Evolutionary conservation across 179 eudicot species (phyloP).

Genomic region (Beta lomatogona): DNA sequence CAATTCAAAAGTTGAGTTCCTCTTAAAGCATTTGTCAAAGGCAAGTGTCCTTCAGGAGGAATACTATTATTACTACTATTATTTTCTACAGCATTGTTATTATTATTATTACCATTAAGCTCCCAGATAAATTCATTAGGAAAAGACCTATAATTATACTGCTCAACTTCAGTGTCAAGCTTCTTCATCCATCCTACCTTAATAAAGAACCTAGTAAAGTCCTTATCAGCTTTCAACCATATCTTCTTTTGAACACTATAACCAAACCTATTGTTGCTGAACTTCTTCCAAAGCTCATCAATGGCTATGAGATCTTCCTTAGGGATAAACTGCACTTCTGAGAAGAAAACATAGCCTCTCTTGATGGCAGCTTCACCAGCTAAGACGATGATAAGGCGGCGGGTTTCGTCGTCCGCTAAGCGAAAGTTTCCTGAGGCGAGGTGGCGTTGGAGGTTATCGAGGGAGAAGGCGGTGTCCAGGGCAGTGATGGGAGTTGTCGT

Average conservation of each 20-base stretch:
- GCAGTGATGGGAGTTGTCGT: conserved; percentile 28
- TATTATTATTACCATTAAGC: conserved; percentile 25
- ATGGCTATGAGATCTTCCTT: conserved; percentile 51
- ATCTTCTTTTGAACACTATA: conserved; percentile 78
- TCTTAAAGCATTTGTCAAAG: conserved; percentile 86
- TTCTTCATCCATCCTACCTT: conserved; percentile 93
- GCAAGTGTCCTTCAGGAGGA: conserved; percentile 85
- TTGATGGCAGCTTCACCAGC: conserved; percentile 75
- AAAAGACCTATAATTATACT: conserved; percentile 76
- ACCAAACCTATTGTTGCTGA: conserved; percentile 56
- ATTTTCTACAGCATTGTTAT: background rate
- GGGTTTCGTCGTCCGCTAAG: conserved; percentile 84
- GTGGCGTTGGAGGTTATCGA: conserved; percentile 56
- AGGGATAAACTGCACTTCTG: conserved; percentile 76
- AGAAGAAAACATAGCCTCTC: conserved; percentile 91
- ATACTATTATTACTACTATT: conserved; percentile 10
- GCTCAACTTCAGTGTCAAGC: conserved; percentile 78
- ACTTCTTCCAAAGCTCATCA: conserved; percentile 62
- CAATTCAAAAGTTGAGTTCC: conserved; percentile 74
- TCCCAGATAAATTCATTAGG: conserved; percentile 88
- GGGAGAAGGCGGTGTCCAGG: conserved; percentile 38
- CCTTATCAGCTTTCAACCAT: conserved; percentile 53
- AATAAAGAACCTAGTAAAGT: conserved; percentile 69
- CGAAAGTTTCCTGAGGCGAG: conserved; percentile 59
- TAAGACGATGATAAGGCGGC: conserved; percentile 80